Percentiles rank a stretch among this genome's conserved stretches.
Conservation (phyloP, 306 rosid genomes). For the Quercus glauca region DNA sequence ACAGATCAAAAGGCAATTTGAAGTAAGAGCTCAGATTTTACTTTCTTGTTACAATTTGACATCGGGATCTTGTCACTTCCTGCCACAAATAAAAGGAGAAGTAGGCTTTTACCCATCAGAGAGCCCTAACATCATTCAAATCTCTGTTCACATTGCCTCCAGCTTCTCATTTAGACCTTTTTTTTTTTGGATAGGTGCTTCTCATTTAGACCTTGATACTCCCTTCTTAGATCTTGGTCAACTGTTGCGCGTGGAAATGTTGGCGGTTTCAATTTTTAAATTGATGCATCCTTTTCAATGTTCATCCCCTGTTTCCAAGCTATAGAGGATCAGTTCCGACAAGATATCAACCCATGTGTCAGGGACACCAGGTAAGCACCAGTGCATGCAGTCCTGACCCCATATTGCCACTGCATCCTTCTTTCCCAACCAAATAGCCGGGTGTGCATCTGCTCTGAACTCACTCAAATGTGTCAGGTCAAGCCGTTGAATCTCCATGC, state of each 20-base stretch:
- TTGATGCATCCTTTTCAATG: neutral
- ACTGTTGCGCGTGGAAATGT: neutral
- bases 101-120: too few species aligned
- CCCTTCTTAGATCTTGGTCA: neutral
- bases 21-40: too few species aligned
- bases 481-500: constrained; percentile 53
- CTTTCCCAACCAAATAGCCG: constrained; percentile 88
- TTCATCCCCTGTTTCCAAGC: constrained; percentile 26
- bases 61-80: too few species aligned
- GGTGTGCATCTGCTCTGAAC: constrained; percentile 93
- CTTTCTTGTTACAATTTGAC: too few species aligned
- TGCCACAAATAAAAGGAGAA: too few species aligned
- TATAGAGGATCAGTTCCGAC: constrained; percentile 46
- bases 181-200: too few species aligned
- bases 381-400: constrained; percentile 98
- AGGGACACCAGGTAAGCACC: constrained; percentile 94
- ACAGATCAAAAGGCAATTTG: too few species aligned
- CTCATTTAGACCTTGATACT: too few species aligned
- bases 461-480: constrained; percentile 75
- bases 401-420: constrained; percentile 78
- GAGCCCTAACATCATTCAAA: too few species aligned
- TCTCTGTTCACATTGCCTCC: too few species aligned
- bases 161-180: too few species aligned
- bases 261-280: neutral
- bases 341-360: constrained; percentile 91